Evolutionary conservation across 495 filamentous ascomycete genomes (phyloP).

Genomic region (Lineolata rhizophorae): DNA sequence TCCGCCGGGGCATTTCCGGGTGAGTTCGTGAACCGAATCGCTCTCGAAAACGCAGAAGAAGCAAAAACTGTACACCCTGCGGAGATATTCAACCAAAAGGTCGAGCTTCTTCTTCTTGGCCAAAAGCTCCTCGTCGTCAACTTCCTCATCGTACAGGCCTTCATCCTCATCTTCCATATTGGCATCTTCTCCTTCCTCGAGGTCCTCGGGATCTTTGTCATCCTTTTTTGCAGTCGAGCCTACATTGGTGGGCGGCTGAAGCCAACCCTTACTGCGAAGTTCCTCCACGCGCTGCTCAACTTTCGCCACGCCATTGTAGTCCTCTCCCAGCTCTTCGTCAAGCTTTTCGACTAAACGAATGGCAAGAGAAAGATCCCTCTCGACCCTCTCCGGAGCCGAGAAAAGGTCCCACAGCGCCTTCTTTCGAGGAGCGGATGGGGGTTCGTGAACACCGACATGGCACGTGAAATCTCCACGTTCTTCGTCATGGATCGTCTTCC

Average conservation of each 20-base stretch:
- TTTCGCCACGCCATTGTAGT: constrained; percentile 44
- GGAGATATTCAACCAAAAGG: constrained; percentile 85
- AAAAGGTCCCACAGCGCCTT: constrained; percentile 96
- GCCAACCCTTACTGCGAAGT: constrained; percentile 44
- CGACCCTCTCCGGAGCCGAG: constrained; percentile 69
- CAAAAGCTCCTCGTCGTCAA: constrained; percentile 72
- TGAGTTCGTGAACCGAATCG: constrained; percentile 89
- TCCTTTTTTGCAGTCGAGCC: constrained; percentile 35
- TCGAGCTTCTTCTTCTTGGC: constrained; percentile 93
- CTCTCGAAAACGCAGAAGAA: constrained; percentile 99
- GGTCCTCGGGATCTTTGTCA: constrained; percentile 31
- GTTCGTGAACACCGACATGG: constrained; percentile 88
- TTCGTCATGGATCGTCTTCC: constrained; percentile 87
- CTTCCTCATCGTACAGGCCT: constrained; percentile 51
- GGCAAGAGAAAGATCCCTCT: constrained; percentile 63
- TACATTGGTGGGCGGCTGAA: constrained; percentile 40
- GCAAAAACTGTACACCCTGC: constrained; percentile 93
- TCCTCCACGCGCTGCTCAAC: constrained; percentile 77
- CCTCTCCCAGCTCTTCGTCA: constrained; percentile 51
- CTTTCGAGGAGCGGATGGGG: constrained; percentile 66
- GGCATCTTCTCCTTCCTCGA: constrained; percentile 49
- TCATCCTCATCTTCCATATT: constrained; percentile 57
- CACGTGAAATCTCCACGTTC: constrained; percentile 87
- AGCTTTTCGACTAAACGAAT: constrained; percentile 53
- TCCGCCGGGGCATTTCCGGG: constrained; percentile 85